Percentiles rank a stretch among this genome's conserved stretches.
These are phyloP conservation scores for Edaphochlamys debaryana DNA, from an alignment of 139 green algal species.

Conservation along the genomic window DNA sequence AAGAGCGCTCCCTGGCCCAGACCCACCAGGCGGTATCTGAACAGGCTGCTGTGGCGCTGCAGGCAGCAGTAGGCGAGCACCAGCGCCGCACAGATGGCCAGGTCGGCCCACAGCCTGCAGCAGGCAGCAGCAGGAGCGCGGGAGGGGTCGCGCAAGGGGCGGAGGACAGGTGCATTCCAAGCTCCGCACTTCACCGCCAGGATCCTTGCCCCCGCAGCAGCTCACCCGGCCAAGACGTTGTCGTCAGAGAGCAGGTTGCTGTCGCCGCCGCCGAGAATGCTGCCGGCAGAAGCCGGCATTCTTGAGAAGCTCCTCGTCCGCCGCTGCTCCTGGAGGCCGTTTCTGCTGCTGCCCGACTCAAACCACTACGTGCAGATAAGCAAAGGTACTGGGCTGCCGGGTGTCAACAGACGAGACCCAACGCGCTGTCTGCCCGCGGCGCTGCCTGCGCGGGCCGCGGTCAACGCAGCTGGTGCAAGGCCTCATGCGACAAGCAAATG, in stretches of 20 bases:
- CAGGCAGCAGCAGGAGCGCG: not conserved
- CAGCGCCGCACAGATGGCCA: not conserved
- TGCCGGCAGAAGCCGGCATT: not conserved
- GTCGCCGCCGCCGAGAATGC: constrained; percentile 5
- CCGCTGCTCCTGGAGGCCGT: too few species aligned
- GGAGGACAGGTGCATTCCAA: too few species aligned
- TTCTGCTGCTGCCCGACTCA: too few species aligned
- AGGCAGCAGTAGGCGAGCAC: not conserved
- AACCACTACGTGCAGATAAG: too few species aligned
- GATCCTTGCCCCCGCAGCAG: not conserved
- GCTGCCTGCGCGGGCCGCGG: too few species aligned
- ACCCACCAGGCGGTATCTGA: constrained; percentile 28
- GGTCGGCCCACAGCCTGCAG: constrained; percentile 18
- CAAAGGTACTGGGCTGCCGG: too few species aligned
- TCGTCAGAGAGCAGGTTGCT: constrained; percentile 8
- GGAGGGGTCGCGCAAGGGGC: not conserved
- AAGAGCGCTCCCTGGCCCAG: too few species aligned
- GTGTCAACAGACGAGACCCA: too few species aligned
- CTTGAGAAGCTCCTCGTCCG: too few species aligned
- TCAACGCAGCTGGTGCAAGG: too few species aligned
- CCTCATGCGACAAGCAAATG: too few species aligned
- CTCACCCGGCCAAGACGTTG: constrained; percentile 5
- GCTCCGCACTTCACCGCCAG: not conserved
- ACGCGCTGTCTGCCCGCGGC: too few species aligned
- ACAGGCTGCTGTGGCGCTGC: constrained; percentile 7